Percentiles rank a stretch among this genome's conserved stretches.
phyloP scores from a whole-genome alignment of 441 rosid species.

The Erysimum pusillum region DNA sequence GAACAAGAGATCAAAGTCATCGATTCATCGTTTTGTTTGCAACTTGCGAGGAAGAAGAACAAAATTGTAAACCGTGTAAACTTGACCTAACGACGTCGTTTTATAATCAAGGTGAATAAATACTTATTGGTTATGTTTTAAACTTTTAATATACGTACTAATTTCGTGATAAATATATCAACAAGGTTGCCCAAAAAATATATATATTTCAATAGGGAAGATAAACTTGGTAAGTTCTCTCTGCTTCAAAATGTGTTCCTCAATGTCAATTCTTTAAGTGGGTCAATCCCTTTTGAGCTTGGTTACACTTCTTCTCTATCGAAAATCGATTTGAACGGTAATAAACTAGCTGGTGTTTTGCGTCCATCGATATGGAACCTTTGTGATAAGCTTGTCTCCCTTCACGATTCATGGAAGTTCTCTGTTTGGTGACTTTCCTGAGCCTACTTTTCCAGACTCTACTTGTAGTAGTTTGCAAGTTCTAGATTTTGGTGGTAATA shows the following conservation, averaged over 20 bases:
- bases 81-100: too few species aligned
- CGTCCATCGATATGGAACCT: conserved; percentile 93
- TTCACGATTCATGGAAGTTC: conserved; percentile 72
- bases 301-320: conserved; percentile 89
- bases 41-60: too few species aligned
- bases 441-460: conserved; percentile 85
- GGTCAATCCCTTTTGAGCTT: conserved; percentile 88
- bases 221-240: conserved; percentile 87
- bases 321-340: conserved; percentile 80
- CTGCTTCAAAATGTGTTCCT: conserved; percentile 86
- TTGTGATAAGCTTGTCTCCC: conserved; percentile 78
- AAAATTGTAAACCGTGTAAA: too few species aligned
- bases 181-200: too few species aligned
- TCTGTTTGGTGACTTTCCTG: conserved; percentile 76
- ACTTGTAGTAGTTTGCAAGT: conserved; percentile 69
- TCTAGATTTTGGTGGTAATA: too few species aligned
- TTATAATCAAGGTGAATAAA: too few species aligned
- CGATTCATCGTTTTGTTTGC: too few species aligned
- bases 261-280: conserved; percentile 78
- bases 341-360: conserved; percentile 64
- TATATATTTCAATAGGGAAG: too few species aligned
- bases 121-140: too few species aligned
- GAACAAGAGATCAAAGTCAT: too few species aligned
- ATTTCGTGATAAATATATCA: too few species aligned
- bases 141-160: too few species aligned